Conservation (phyloP, 345 rosid genomes). For the Ailanthus altissimus region DNA sequence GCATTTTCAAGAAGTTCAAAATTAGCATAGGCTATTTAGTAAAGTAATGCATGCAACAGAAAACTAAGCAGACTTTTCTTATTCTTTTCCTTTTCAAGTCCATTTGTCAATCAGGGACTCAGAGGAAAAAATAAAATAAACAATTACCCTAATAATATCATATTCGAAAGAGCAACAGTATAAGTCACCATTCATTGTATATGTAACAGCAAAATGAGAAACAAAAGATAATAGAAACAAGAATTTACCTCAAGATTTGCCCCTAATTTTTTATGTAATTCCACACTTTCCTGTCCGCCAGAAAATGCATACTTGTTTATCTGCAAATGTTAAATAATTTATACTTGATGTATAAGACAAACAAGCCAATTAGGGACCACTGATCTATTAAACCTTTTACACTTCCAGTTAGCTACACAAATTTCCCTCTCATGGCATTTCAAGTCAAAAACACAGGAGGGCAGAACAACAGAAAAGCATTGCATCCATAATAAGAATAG, state of each 20-base stretch:
- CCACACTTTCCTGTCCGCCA: slow-evolving; percentile 79
- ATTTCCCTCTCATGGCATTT: too few relatives aligned
- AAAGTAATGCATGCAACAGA: background rate
- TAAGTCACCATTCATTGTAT: slow-evolving; percentile 8
- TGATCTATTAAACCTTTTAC: too few relatives aligned
- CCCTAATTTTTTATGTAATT: slow-evolving; percentile 69
- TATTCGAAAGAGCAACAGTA: background rate
- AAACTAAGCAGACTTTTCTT: background rate
- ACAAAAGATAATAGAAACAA: slow-evolving; percentile 5
- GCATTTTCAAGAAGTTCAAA: background rate
- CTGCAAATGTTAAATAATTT: slow-evolving; percentile 37
- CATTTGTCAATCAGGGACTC: background rate
- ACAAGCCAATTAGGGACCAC: background rate
- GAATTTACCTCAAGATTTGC: slow-evolving; percentile 84
- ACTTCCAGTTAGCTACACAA: too few relatives aligned
- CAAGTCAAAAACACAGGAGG: too few relatives aligned
- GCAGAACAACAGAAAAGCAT: too few relatives aligned
- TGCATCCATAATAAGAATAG: too few relatives aligned
- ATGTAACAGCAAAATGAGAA: background rate
- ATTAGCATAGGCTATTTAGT: background rate
- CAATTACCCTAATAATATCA: background rate
- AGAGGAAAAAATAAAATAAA: background rate
- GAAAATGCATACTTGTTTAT: slow-evolving; percentile 77
- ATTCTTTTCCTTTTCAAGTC: background rate
- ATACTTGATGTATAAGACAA: background rate